Conservation (phyloP, 1,284 basidiomycete species). For the Leccinum variabile region DNA sequence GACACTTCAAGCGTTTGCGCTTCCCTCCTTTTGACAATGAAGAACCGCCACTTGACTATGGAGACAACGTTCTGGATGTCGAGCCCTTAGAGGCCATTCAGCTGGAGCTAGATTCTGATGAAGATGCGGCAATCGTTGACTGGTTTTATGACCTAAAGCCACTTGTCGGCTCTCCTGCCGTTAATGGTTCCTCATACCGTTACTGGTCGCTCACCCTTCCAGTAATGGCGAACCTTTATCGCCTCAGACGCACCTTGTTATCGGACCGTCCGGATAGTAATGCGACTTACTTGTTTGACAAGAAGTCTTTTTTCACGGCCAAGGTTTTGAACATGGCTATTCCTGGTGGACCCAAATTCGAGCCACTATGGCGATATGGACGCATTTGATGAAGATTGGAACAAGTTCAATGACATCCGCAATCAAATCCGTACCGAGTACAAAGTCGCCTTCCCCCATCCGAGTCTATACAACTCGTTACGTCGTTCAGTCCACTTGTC, state of each 20-base stretch:
- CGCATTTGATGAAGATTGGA: conserved; percentile 94
- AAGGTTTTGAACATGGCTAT: conserved; percentile 99
- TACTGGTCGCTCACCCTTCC: conserved; percentile 92
- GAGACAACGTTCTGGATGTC: conserved; percentile 97
- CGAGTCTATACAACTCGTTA: conserved; percentile 88
- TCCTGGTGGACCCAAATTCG: conserved; percentile 98
- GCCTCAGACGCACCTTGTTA: conserved; percentile 89
- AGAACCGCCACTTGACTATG: conserved; percentile 97
- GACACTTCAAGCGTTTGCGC: conserved; percentile 99
- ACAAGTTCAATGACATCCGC: conserved; percentile 99
- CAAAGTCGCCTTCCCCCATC: conserved; percentile 97
- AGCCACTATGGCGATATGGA: conserved; percentile 96
- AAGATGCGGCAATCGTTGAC: conserved; percentile 92
- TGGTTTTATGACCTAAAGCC: conserved; percentile 99
- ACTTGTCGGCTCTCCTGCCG: conserved; percentile 81
- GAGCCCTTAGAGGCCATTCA: conserved; percentile 99
- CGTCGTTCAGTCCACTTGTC: conserved; percentile 94
- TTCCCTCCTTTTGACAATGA: conserved; percentile 99
- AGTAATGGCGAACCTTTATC: conserved; percentile 96
- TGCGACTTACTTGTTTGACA: conserved; percentile 93
- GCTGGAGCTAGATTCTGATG: conserved; percentile 91
- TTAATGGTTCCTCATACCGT: conserved; percentile 93
- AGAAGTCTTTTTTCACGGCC: conserved; percentile 97
- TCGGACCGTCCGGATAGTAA: conserved; percentile 93
- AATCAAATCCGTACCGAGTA: conserved; percentile 99